Evolutionary conservation across 805 yeast species (phyloP), one percentile per base, ranked within the genome.

Genomic region (Metschnikowia arizonensis): DNA sequence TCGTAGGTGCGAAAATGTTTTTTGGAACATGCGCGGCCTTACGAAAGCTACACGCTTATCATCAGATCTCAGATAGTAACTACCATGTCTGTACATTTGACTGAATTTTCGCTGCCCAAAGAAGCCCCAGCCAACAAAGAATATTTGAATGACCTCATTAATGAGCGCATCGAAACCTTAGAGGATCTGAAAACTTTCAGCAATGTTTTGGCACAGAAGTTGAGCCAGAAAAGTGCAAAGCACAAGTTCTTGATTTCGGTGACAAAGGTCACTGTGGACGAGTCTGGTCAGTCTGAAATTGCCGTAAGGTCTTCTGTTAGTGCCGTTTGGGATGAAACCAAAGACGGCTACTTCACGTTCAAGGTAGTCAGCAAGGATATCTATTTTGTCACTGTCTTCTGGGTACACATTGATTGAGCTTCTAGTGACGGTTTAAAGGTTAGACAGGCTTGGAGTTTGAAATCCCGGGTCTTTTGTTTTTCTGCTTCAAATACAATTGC

Each of bases 241-340:
- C 80, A 76, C 59, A 82, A 82, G 59, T 81, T 78, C 59, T 55
- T 82, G 33, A 72, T 78, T 11, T 75, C 72, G 35, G 56, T 71
- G 2, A 72, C 79, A 17, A 52, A 54, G 2, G 48, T 80, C 4
- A 53, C 50, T 8, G 49, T 59, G 17, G 46, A 50, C 10, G 12
- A 36, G 9, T 50, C 52, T 1, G 35, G 39, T 12, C 57, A 63
- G 17, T 54, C 58, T 4, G 56, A 57, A 19, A 45, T 62, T 33
- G 39, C 39, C 9, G 51, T 73, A 15, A 51, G 62, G 2, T 63
- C 73, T 8, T 60, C 68, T 4, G 65, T 78, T 39, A 83, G 82
- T 9, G 74, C 82, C 0, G 63, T 73, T 4, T 82, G 86, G 85
- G 81, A 81, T 50, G 56, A 65, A 7, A 61, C 64, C 10, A 78